Conservation (phyloP, 768 basidiomycete species). For the Chalciporus piperatus region DNA sequence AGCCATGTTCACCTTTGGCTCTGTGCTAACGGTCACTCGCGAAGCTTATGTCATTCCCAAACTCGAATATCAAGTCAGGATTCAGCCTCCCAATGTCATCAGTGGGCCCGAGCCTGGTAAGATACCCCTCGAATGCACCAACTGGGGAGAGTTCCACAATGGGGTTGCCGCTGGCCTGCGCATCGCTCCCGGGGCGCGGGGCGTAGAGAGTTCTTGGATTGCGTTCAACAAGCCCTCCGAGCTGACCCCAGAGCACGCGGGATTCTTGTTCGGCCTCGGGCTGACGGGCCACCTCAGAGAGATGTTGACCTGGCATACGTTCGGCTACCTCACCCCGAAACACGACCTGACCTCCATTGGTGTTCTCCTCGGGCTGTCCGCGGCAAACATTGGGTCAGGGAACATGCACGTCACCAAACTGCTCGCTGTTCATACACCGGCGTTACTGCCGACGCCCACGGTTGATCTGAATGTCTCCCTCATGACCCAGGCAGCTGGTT, state of each 20-base stretch:
- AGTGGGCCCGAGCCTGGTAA: slow-evolving; percentile 70
- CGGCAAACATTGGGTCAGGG: slow-evolving; percentile 81
- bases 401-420: slow-evolving; percentile 89
- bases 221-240: slow-evolving; percentile 92
- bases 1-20: slow-evolving; percentile 89
- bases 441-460: slow-evolving; percentile 80
- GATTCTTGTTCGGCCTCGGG: slow-evolving; percentile 90
- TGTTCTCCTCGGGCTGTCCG: slow-evolving; percentile 88
- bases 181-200: slow-evolving; percentile 68
- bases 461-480: slow-evolving; percentile 90
- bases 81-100: slow-evolving; percentile 69
- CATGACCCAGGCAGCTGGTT: slow-evolving; percentile 84
- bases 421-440: slow-evolving; percentile 89
- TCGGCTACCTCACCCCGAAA: slow-evolving; percentile 91
- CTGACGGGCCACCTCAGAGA: slow-evolving; percentile 87
- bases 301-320: slow-evolving; percentile 94
- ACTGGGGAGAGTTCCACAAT: slow-evolving; percentile 98
- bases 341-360: slow-evolving; percentile 95
- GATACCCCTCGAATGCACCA: slow-evolving; percentile 64
- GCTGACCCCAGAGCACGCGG: slow-evolving; percentile 92
- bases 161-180: slow-evolving; percentile 91
- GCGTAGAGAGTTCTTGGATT: slow-evolving; percentile 93
- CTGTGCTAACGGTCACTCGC: slow-evolving; percentile 68
- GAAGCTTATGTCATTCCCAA: slow-evolving; percentile 80
- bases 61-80: slow-evolving; percentile 69